Evolutionary conservation across 257 asterid genomes (phyloP).

Genomic region (Paraleonurus japonicus): DNA sequence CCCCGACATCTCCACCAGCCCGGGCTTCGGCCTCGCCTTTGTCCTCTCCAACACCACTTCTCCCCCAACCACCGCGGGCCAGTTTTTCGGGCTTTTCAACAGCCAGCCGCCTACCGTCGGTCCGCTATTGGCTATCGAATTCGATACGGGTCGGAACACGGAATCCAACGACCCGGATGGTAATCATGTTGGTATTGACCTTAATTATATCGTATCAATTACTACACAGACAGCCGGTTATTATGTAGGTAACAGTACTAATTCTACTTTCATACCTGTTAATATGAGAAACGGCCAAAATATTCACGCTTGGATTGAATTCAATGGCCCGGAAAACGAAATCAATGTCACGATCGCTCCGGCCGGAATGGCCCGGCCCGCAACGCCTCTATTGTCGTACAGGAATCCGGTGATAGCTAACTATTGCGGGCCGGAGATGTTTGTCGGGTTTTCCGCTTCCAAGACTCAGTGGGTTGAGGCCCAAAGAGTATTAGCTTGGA

Average conservation of each 20-base stretch:
- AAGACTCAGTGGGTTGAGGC: slow-evolving; percentile 74
- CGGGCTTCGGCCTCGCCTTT: slow-evolving; percentile 82
- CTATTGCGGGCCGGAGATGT: slow-evolving; percentile 53
- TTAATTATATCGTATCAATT: slow-evolving; percentile 45
- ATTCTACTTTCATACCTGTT: slow-evolving; percentile 37
- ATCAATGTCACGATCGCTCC: slow-evolving; percentile 71
- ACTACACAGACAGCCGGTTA: slow-evolving; percentile 47
- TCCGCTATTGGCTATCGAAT: slow-evolving; percentile 68
- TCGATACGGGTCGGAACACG: slow-evolving; percentile 70
- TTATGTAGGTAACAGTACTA: slow-evolving; percentile 21
- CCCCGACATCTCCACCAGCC: slow-evolving; percentile 60
- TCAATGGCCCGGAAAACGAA: slow-evolving; percentile 50
- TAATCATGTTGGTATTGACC: slow-evolving; percentile 66
- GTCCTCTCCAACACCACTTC: slow-evolving; percentile 57
- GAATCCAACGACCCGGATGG: slow-evolving; percentile 60
- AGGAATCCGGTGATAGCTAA: slow-evolving; percentile 40
- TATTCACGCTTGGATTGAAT: slow-evolving; percentile 75
- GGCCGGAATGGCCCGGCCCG: slow-evolving; percentile 56
- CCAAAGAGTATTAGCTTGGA: slow-evolving; percentile 75
- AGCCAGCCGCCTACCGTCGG: slow-evolving; percentile 33
- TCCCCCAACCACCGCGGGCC: slow-evolving; percentile 52
- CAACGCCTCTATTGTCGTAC: slow-evolving; percentile 40
- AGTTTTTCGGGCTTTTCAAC: slow-evolving; percentile 67
- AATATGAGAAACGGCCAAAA: slow-evolving; percentile 65
- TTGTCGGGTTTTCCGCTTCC: slow-evolving; percentile 75